A percentile compares a stretch with the other conserved stretches of the same genome.
These are phyloP conservation scores for Phytophthora hybrid DNA, from an alignment of 352 stramenopile genomes.

Conservation along the genomic window DNA sequence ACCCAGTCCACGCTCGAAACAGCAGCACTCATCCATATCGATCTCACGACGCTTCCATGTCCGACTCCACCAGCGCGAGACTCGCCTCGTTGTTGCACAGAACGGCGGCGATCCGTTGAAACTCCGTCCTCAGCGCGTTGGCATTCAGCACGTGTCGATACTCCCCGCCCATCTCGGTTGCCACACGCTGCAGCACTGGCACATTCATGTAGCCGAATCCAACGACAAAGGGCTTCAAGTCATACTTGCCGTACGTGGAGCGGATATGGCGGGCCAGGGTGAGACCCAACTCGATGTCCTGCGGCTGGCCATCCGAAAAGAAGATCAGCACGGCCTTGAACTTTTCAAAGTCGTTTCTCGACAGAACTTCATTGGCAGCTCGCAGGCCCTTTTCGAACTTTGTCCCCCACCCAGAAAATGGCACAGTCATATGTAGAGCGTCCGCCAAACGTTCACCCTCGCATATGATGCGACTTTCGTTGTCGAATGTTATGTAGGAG, in stretches of 20 bases:
- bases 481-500: constrained; percentile 46
- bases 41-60: background rate
- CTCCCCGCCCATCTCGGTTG: constrained; percentile 51
- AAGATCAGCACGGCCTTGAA: constrained; percentile 53
- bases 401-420: constrained; percentile 49
- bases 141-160: constrained; percentile 49
- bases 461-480: constrained; percentile 23
- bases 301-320: constrained; percentile 57
- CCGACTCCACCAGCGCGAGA: constrained; percentile 33
- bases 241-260: constrained; percentile 58
- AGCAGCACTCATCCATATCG: background rate
- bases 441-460: constrained; percentile 24
- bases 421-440: constrained; percentile 19
- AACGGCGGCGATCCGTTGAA: constrained; percentile 39
- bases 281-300: constrained; percentile 40
- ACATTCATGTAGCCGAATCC: constrained; percentile 72
- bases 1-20: background rate
- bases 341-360: constrained; percentile 54
- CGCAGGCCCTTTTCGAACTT: constrained; percentile 50
- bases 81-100: constrained; percentile 38
- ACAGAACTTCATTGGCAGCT: constrained; percentile 63
- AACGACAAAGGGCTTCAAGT: constrained; percentile 63
- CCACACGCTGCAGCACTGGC: constrained; percentile 53
- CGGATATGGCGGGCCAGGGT: constrained; percentile 58
- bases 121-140: constrained; percentile 38